Percentiles rank a stretch among this genome's conserved stretches.
phyloP scores from a whole-genome alignment of 2,329 filamentous ascomycete species.

The Arachnomyces sp. region DNA sequence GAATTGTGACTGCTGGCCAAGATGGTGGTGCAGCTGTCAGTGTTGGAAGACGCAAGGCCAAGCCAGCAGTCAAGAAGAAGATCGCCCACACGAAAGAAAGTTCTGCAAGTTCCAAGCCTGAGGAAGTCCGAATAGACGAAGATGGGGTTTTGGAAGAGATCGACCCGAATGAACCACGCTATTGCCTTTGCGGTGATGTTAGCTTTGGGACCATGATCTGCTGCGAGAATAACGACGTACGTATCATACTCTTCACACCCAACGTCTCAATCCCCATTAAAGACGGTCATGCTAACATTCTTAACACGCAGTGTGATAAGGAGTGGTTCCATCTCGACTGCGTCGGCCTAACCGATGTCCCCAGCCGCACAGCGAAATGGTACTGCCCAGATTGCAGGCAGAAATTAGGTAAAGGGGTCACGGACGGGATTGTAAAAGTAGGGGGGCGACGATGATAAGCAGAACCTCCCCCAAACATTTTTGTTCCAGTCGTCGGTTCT shows the following conservation, averaged over 20 bases:
- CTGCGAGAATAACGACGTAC: slow-evolving; percentile 54
- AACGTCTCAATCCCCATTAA: slow-evolving; percentile 1
- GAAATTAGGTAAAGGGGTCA: slow-evolving; percentile 35
- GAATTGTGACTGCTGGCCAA: slow-evolving; percentile 49
- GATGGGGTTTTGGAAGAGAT: slow-evolving; percentile 44
- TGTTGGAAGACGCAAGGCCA: slow-evolving; percentile 50
- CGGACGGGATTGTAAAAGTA: slow-evolving; percentile 32
- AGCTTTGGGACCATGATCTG: slow-evolving; percentile 59
- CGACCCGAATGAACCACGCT: slow-evolving; percentile 55
- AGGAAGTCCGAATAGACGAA: slow-evolving; percentile 38
- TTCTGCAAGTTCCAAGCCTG: slow-evolving; percentile 15
- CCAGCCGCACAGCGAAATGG: slow-evolving; percentile 55
- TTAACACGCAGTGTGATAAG: slow-evolving; percentile 46
- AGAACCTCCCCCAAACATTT: no score
- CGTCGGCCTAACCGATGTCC: slow-evolving; percentile 49
- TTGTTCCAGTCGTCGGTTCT: no score
- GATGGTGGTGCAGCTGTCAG: slow-evolving; percentile 55
- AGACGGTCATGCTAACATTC: slow-evolving; percentile 11
- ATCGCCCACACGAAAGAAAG: slow-evolving; percentile 16
- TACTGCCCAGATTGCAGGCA: slow-evolving; percentile 56
- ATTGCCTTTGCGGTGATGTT: slow-evolving; percentile 56
- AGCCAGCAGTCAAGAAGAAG: slow-evolving; percentile 38
- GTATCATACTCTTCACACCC: slow-evolving; percentile 12
- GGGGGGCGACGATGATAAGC: slow-evolving; percentile 24
- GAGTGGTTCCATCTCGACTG: slow-evolving; percentile 61